Base-by-base conservation (phyloP, 306 rosid genomes). In the Malus orientalis region DNA sequence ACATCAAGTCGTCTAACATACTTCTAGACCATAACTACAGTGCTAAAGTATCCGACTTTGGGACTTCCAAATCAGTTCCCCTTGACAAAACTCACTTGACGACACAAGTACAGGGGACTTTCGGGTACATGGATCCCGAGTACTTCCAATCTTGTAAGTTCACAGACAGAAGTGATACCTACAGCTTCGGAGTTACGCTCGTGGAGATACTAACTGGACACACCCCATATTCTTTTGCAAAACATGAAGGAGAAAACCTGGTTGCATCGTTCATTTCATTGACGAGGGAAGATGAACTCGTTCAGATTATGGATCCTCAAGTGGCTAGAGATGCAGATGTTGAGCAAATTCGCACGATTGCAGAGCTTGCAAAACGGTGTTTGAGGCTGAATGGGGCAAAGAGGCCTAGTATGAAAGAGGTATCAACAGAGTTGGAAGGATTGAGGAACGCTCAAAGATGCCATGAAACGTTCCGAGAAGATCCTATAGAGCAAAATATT, bases 61-160 rank as follows among this genome's bases (percentile, higher is more conserved):
- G 91, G 36, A 81, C 93, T 36, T 87, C 93, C 32, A 91, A 86
- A 82, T 81, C 90, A 32, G 81, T 91, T 2, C 84, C 89, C 1
- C 19, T 64, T 30, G 91, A 88, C 70, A 84, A 75, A 79, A 86
- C 96, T 68, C 93, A 91, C 71, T 73, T 91, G 8, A 91, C 90
- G 23, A 87, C 91, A 49, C 71, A 47, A 44, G 86, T 90, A 3
- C 80, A 81, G 49, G 96, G 96, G 53, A 90, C 93, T 67, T 84
- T 86, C 9, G 96, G 93, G 15, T 90, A 90, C 80, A 78, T 90
- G 13, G 96, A 88, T 78, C 96, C 96, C 1, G 93, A 82, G 75
- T 90, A 85, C 75, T 88, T 88, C 22, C 89, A 79, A 40, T 80
- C 88, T 13, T 79, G 86, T 77, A 84, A 85, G 20, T 87, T 84